phyloP scores from a whole-genome alignment of 2,329 filamentous ascomycete genomes.

The Ustulina deusta region DNA sequence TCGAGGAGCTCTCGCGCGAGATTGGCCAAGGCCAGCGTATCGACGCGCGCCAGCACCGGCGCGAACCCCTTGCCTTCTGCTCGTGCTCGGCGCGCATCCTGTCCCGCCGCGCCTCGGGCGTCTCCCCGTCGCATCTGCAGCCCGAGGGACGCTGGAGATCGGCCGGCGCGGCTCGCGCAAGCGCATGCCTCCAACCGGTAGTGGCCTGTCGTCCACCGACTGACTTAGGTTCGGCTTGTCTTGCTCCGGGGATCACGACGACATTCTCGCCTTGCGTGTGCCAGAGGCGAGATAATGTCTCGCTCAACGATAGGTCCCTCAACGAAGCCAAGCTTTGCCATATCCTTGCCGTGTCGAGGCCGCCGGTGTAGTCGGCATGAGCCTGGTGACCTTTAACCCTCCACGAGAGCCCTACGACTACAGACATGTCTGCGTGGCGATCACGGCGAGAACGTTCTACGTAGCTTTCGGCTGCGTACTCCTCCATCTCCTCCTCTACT shows the following conservation, averaged over 20 bases:
- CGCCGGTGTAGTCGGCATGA: constrained; percentile 44
- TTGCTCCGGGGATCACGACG: not conserved
- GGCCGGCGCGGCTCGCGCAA: constrained; percentile 24
- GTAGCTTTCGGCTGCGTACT: constrained; percentile 5
- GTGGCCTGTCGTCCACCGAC: not conserved
- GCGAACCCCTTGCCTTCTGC: constrained; percentile 34
- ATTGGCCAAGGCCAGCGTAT: constrained; percentile 38
- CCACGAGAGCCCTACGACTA: constrained; percentile 43
- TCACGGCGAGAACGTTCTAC: constrained; percentile 33
- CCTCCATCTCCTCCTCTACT: constrained; percentile 6
- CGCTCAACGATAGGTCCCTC: not conserved
- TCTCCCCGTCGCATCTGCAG: not conserved
- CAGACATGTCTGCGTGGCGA: constrained; percentile 35
- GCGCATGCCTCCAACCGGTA: constrained; percentile 11
- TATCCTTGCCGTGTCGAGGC: constrained; percentile 36
- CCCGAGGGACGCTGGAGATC: not conserved
- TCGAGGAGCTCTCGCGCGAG: constrained; percentile 39
- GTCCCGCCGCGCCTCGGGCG: not conserved
- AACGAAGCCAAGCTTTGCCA: not conserved
- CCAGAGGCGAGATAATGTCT: not conserved
- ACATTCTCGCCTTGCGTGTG: not conserved
- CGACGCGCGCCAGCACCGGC: constrained; percentile 39
- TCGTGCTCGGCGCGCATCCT: not conserved
- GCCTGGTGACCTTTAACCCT: constrained; percentile 31
- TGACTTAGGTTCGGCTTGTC: not conserved